phyloP scores from a whole-genome alignment of 805 yeast species.

The Pichia scutulata region DNA sequence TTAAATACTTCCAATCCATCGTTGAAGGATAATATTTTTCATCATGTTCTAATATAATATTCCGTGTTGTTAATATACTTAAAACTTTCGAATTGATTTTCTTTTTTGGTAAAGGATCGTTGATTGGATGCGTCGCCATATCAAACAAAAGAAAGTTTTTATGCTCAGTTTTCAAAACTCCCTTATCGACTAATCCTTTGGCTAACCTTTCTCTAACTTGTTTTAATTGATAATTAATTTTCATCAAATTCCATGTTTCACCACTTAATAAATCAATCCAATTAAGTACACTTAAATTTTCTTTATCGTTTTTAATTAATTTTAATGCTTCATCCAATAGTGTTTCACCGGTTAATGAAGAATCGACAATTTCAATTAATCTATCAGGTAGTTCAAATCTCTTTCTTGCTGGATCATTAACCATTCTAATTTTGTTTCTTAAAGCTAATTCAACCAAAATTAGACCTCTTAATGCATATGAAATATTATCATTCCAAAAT shows the following conservation, averaged over 20 bases:
- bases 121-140: conserved; percentile 97
- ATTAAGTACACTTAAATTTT: conserved; percentile 65
- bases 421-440: conserved; percentile 80
- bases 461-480: conserved; percentile 93
- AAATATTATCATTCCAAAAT: conserved; percentile 96
- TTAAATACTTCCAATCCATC: conserved; percentile 59
- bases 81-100: conserved; percentile 67
- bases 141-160: conserved; percentile 91
- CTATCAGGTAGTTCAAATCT: conserved; percentile 85
- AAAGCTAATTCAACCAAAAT: conserved; percentile 87
- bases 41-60: conserved; percentile 46
- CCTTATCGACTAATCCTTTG: conserved; percentile 95
- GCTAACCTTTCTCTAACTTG: conserved; percentile 96
- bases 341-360: conserved; percentile 88
- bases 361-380: conserved; percentile 78
- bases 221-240: conserved; percentile 89
- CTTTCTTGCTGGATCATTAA: conserved; percentile 87
- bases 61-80: conserved; percentile 62
- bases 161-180: conserved; percentile 90
- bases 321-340: conserved; percentile 88
- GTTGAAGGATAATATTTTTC: conserved; percentile 62
- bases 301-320: conserved; percentile 79
- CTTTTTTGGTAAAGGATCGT: conserved; percentile 80
- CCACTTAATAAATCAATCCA: conserved; percentile 95
- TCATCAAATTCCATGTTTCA: conserved; percentile 95